Conservation (phyloP, 2,329 filamentous ascomycete genomes). For the Ceratocystis destructans region DNA sequence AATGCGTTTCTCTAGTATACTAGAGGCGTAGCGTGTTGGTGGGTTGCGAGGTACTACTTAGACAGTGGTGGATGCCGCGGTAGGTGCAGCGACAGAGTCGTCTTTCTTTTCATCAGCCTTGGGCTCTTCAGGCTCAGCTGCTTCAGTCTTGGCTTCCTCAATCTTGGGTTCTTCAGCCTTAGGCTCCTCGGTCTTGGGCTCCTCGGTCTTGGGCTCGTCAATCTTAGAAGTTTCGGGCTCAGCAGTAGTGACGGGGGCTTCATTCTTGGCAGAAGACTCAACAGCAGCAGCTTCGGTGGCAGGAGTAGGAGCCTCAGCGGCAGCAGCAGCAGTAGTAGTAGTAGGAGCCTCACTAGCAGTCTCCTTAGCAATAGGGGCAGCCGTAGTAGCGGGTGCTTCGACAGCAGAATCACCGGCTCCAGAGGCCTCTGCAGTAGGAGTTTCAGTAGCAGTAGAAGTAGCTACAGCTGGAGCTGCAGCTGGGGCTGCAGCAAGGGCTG, state of each 20-base stretch:
- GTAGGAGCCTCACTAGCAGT: constrained; percentile 21
- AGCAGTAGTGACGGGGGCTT: neutral
- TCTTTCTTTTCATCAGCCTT: constrained; percentile 16
- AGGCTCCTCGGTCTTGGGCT: constrained; percentile 22
- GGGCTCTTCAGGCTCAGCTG: constrained; percentile 18
- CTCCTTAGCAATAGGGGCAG: constrained; percentile 19
- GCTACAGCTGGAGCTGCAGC: constrained; percentile 2
- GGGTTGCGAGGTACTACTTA: neutral
- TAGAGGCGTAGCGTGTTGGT: neutral
- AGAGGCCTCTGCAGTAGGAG: constrained; percentile 8
- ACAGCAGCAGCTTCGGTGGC: constrained; percentile 10
- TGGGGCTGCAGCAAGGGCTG: constrained; percentile 10
- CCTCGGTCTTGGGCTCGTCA: constrained; percentile 23
- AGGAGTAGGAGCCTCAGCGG: constrained; percentile 16
- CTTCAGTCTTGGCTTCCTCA: constrained; percentile 22
- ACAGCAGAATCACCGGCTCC: constrained; percentile 18
- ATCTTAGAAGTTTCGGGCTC: constrained; percentile 20
- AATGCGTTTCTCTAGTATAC: neutral
- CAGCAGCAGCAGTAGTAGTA: neutral
- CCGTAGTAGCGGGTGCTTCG: constrained; percentile 24
- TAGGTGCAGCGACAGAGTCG: constrained; percentile 5
- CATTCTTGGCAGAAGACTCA: constrained; percentile 13
- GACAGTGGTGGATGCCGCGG: constrained; percentile 22
- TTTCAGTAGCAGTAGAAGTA: neutral
- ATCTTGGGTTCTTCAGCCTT: constrained; percentile 20